Evolutionary conservation across 2,329 filamentous ascomycete species (phyloP).

Genomic region (Chalara sp.): DNA sequence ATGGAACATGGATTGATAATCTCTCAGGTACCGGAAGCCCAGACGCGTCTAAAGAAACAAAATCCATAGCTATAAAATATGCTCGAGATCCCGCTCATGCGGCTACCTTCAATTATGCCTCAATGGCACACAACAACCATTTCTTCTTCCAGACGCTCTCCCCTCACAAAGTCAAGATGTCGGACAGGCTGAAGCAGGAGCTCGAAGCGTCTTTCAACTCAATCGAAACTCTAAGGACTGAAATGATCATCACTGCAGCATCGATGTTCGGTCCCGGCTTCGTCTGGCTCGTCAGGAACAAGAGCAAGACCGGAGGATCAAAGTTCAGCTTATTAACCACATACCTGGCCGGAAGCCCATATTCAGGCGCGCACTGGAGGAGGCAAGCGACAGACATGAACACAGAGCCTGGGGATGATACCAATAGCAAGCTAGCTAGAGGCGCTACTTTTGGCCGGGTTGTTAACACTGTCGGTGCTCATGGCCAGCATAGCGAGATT

Average conservation of each 20-base stretch:
- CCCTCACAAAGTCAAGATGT: conserved; percentile 43
- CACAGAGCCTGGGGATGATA: conserved; percentile 38
- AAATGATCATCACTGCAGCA: conserved; percentile 73
- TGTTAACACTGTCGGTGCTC: conserved; percentile 28
- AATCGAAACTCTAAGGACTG: conserved; percentile 71
- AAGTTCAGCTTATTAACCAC: conserved; percentile 70
- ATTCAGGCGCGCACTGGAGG: conserved; percentile 77
- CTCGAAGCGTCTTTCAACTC: conserved; percentile 72
- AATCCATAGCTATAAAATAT: conserved; percentile 65
- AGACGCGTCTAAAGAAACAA: conserved; percentile 19
- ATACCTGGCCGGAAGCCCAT: conserved; percentile 87
- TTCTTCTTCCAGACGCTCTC: conserved; percentile 66
- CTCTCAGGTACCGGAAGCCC: no score
- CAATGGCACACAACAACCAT: conserved; percentile 88
- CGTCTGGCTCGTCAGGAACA: conserved; percentile 86
- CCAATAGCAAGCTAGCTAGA: not conserved
- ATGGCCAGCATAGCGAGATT: conserved; percentile 20
- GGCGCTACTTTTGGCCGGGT: conserved; percentile 1
- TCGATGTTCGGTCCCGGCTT: conserved; percentile 97
- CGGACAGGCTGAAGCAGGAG: conserved; percentile 44
- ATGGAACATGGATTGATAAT: no score
- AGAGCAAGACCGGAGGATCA: conserved; percentile 32
- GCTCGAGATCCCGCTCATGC: conserved; percentile 75
- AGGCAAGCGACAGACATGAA: conserved; percentile 62
- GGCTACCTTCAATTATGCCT: conserved; percentile 88